Percentiles rank a stretch among this genome's conserved stretches.
phyloP scores from a whole-genome alignment of 1,139 yeast species.

The Suhomyces bribrorum region DNA sequence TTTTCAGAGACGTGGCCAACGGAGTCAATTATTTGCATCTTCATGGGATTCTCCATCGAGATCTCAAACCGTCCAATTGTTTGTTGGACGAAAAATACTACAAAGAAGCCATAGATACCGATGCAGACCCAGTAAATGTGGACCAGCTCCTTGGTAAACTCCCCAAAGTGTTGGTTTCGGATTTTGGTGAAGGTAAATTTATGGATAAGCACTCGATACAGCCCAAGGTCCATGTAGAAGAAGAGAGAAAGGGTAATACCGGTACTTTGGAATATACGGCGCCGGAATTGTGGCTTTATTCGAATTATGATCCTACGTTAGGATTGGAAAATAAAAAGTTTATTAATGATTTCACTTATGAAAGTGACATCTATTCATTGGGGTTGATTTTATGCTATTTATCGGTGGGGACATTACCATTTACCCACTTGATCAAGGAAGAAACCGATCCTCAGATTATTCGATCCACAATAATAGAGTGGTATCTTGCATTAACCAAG shows the following conservation, averaged over 20 bases:
- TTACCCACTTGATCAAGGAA: constrained; percentile 28
- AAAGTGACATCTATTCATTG: constrained; percentile 77
- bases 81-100: constrained; percentile 48
- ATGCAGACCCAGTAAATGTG: constrained; percentile 9
- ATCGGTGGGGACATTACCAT: constrained; percentile 73
- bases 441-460: constrained; percentile 37
- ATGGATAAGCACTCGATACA: constrained; percentile 44
- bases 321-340: constrained; percentile 24
- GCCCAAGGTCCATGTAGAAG: constrained; percentile 2
- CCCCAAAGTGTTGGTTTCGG: constrained; percentile 78
- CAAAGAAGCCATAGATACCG: not conserved
- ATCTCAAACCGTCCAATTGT: constrained; percentile 86
- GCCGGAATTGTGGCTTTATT: constrained; percentile 64
- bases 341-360: constrained; percentile 57
- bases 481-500: constrained; percentile 30
- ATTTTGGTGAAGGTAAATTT: constrained; percentile 86
- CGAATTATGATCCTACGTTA: constrained; percentile 24
- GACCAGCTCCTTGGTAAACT: constrained; percentile 32
- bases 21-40: constrained; percentile 75
- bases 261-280: constrained; percentile 89
- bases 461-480: constrained; percentile 28
- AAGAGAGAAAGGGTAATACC: constrained; percentile 60
- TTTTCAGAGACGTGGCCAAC: constrained; percentile 63
- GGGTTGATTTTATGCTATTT: constrained; percentile 79
- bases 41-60: constrained; percentile 79